These are phyloP conservation scores for Klebsormidium nitens DNA, from an alignment of 139 green algal species.

Conservation along the genomic window DNA sequence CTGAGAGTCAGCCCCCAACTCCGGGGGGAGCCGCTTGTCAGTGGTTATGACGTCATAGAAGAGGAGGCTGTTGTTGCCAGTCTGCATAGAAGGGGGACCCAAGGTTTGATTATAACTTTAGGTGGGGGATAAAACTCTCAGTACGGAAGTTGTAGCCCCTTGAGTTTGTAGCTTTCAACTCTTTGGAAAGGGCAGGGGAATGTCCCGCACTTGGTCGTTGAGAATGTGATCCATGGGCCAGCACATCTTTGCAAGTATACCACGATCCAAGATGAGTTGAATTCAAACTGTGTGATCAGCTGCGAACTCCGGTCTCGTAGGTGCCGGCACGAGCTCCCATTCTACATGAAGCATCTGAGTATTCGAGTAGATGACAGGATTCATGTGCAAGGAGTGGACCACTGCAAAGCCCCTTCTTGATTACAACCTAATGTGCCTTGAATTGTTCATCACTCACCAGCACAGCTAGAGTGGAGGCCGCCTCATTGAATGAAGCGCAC, in stretches of 20 bases:
- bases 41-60: slow-evolving; percentile 37
- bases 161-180: background rate
- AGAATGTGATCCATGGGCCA: background rate
- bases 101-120: background rate
- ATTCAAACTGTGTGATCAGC: background rate
- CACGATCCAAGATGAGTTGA: background rate
- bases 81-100: slow-evolving; percentile 1
- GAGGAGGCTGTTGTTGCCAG: slow-evolving; percentile 21
- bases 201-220: too few relatives aligned
- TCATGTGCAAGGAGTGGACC: too few relatives aligned
- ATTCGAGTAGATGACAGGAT: too few relatives aligned
- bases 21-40: slow-evolving; percentile 1
- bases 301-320: background rate
- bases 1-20: background rate
- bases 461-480: slow-evolving; percentile 26
- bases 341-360: slow-evolving; percentile 11
- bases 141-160: background rate
- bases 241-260: slow-evolving; percentile 1
- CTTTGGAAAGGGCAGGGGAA: background rate
- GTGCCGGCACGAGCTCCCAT: too few relatives aligned
- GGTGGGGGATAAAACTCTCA: background rate
- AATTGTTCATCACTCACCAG: slow-evolving; percentile 19
- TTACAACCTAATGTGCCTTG: background rate
- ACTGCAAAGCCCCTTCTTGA: background rate
- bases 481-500: slow-evolving; percentile 27